Conservation (phyloP, 2,329 filamentous ascomycete species). For the Fusarium pseudocircinatum region DNA sequence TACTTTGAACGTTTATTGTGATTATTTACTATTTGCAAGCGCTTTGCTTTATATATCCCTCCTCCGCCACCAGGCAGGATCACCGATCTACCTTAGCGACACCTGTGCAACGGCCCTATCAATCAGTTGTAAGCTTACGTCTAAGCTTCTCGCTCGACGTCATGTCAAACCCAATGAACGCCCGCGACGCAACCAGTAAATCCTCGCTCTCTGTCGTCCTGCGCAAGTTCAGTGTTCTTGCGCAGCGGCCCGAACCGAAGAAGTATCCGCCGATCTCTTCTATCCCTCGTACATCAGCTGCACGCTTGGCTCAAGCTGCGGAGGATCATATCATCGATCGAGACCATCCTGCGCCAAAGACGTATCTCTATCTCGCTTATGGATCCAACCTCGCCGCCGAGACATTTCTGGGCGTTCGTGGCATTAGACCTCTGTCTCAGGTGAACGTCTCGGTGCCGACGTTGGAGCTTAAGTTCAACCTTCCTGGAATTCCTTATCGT, state of each 20-base stretch:
- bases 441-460: slow-evolving; percentile 84
- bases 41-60: background rate
- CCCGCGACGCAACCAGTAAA: slow-evolving; percentile 5
- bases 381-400: slow-evolving; percentile 87
- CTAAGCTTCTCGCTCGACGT: background rate
- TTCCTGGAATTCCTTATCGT: slow-evolving; percentile 83
- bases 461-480: slow-evolving; percentile 82
- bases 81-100: background rate
- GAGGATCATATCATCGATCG: slow-evolving; percentile 38
- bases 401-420: slow-evolving; percentile 81
- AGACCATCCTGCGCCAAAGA: slow-evolving; percentile 47
- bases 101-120: background rate
- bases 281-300: slow-evolving; percentile 46
- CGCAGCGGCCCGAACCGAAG: slow-evolving; percentile 28
- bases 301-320: slow-evolving; percentile 45
- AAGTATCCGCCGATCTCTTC: slow-evolving; percentile 46
- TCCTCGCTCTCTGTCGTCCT: slow-evolving; percentile 31
- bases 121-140: slow-evolving; percentile 18
- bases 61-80: background rate
- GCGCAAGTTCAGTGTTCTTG: slow-evolving; percentile 39
- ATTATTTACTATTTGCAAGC: background rate
- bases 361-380: slow-evolving; percentile 85
- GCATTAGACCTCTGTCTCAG: slow-evolving; percentile 82
- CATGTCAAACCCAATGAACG: slow-evolving; percentile 25
- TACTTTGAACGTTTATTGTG: background rate